Evolutionary conservation across 2,329 filamentous ascomycete genomes (phyloP).

Genomic region (Pseudocercospora ulei): DNA sequence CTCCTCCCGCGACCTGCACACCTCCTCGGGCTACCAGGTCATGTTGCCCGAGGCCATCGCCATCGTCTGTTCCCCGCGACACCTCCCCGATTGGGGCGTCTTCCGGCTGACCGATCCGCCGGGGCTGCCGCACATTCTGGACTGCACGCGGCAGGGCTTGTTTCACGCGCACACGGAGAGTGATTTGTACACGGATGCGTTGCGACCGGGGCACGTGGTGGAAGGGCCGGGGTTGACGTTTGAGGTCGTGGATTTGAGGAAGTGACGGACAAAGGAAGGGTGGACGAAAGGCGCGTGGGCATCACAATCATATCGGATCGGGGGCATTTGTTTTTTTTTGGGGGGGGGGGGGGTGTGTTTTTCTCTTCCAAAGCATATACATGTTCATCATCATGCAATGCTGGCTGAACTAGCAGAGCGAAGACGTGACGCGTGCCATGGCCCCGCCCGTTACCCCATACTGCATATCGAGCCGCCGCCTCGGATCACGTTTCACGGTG

Average conservation of each 20-base stretch:
- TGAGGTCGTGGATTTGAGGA: conserved; percentile 55
- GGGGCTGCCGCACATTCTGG: conserved; percentile 72
- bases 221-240: conserved; percentile 50
- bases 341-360: not conserved
- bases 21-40: conserved; percentile 85
- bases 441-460: not conserved
- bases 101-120: conserved; percentile 91
- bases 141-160: conserved; percentile 64
- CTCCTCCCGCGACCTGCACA: conserved; percentile 88
- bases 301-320: too few species aligned
- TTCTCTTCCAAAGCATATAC: not conserved
- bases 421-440: too few species aligned
- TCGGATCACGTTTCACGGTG: not conserved
- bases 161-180: conserved; percentile 69
- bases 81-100: conserved; percentile 68
- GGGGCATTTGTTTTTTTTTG: too few species aligned
- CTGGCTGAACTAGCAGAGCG: conserved; percentile 2
- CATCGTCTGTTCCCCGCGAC: conserved; percentile 85
- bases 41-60: conserved; percentile 96
- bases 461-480: conserved; percentile 5
- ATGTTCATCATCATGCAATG: conserved; percentile 6
- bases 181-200: conserved; percentile 68
- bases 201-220: conserved; percentile 50
- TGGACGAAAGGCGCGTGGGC: not conserved
- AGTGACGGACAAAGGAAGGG: conserved; percentile 1